phyloP scores from a whole-genome alignment of 2,329 filamentous ascomycete species.

The Sphaerostilbella broomeana region DNA sequence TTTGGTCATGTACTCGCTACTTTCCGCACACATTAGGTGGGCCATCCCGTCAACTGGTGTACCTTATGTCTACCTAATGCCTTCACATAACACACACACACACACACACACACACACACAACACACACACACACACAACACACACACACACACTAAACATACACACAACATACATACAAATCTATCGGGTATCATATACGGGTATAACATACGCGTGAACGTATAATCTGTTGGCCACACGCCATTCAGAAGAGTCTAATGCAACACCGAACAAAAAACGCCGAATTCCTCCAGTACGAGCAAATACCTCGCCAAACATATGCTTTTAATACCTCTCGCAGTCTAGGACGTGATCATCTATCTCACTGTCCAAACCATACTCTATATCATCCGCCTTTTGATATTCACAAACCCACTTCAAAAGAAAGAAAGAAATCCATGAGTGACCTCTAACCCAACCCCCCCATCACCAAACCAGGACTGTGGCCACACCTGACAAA shows the following conservation, averaged over 20 bases:
- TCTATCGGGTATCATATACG: constrained; percentile 14
- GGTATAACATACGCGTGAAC: constrained; percentile 16
- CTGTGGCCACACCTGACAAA: constrained; percentile 6
- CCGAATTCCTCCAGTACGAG: constrained; percentile 5
- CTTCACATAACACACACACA: constrained; percentile 3
- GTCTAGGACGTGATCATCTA: constrained; percentile 7
- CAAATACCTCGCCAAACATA: constrained; percentile 9
- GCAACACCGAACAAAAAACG: constrained; percentile 4
- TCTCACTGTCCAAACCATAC: constrained; percentile 1
- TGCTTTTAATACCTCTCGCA: constrained; percentile 7
- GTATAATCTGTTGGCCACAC: constrained; percentile 16
- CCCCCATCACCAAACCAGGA: no score
- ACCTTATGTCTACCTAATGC: background rate
- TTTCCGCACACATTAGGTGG: background rate
- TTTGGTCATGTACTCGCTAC: background rate
- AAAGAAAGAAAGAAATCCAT: constrained; percentile 4
- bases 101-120: no score
- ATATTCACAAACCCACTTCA: no score
- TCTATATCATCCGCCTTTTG: constrained; percentile 5
- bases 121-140: constrained; percentile 14
- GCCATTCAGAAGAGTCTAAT: constrained; percentile 18
- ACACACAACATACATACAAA: constrained; percentile 17
- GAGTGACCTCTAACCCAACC: constrained; percentile 3
- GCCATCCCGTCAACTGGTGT: background rate
- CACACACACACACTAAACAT: constrained; percentile 20